Percentiles rank a stretch among this genome's conserved stretches.
phyloP scores from a whole-genome alignment of 1,284 basidiomycete species.

The Mycosarcoma maydis region DNA sequence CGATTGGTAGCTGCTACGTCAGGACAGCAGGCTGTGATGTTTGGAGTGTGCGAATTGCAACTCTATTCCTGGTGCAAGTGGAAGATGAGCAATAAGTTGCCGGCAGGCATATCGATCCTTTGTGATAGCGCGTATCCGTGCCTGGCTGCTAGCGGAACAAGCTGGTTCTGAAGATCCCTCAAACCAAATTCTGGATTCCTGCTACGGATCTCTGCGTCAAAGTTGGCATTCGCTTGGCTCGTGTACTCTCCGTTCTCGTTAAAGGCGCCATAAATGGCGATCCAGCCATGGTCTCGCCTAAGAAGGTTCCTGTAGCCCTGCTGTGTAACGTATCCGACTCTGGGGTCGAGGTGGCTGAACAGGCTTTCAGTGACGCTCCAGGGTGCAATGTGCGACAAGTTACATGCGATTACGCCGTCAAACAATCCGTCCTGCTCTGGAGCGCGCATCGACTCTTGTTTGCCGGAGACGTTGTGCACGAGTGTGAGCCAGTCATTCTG shows the following conservation, averaged over 20 bases:
- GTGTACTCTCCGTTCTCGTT: constrained; percentile 41
- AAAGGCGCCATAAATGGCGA: constrained; percentile 54
- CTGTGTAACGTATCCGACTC: constrained; percentile 31
- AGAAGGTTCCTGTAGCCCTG: constrained; percentile 26
- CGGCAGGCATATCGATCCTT: constrained; percentile 41
- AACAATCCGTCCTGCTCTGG: constrained; percentile 24
- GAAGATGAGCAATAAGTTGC: constrained; percentile 42
- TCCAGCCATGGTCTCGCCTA: constrained; percentile 19
- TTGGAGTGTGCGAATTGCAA: too few species aligned
- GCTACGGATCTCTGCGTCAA: constrained; percentile 38
- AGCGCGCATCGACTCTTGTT: not conserved
- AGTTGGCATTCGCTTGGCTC: constrained; percentile 37
- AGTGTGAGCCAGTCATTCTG: constrained; percentile 41
- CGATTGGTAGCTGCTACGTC: constrained; percentile 19
- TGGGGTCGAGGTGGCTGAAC: constrained; percentile 46
- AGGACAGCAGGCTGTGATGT: too few species aligned
- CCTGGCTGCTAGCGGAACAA: constrained; percentile 31
- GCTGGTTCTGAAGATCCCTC: constrained; percentile 38
- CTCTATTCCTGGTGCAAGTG: constrained; percentile 16
- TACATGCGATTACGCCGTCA: constrained; percentile 43
- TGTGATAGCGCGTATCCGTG: constrained; percentile 41
- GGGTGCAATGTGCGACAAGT: constrained; percentile 40
- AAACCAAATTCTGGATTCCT: constrained; percentile 45
- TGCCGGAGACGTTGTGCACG: constrained; percentile 22
- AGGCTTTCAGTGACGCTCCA: constrained; percentile 41